Evolutionary conservation across 495 filamentous ascomycete genomes (phyloP).

Genomic region (Podospora pseudoanserina): DNA sequence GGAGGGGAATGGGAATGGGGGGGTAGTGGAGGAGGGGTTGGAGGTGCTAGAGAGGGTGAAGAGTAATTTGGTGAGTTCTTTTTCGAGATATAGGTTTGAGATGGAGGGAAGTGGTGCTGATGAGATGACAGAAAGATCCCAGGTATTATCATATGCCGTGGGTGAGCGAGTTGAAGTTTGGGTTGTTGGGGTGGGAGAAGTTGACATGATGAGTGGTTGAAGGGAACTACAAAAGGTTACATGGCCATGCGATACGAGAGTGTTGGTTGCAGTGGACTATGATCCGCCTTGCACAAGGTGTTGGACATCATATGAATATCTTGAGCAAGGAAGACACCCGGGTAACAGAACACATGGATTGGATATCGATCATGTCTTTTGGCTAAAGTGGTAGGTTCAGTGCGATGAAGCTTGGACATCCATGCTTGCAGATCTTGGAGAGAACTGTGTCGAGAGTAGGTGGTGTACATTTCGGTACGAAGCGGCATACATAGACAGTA

Average conservation of each 20-base stretch:
- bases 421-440: not conserved
- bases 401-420: not conserved
- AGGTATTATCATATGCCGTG: constrained; percentile 15
- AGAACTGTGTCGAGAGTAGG: not conserved
- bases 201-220: not conserved
- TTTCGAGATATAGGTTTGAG: too few relatives aligned
- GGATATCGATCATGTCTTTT: not conserved
- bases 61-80: constrained; percentile 14
- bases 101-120: not conserved
- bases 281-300: not conserved
- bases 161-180: constrained; percentile 13
- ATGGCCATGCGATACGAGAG: too few relatives aligned
- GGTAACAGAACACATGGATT: not conserved
- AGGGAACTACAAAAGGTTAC: too few relatives aligned
- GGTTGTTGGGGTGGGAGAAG: constrained; percentile 12
- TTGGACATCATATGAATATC: not conserved
- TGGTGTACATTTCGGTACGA: too few relatives aligned
- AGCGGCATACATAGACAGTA: too few relatives aligned
- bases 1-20: not conserved
- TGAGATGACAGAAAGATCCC: constrained; percentile 4
- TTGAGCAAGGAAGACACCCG: not conserved
- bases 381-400: not conserved
- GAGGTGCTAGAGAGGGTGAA: constrained; percentile 16
- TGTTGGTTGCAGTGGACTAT: not conserved
- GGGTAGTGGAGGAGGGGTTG: constrained; percentile 10